Conservation (phyloP, 179 eudicot genomes). For the Actinidia chinensis region DNA sequence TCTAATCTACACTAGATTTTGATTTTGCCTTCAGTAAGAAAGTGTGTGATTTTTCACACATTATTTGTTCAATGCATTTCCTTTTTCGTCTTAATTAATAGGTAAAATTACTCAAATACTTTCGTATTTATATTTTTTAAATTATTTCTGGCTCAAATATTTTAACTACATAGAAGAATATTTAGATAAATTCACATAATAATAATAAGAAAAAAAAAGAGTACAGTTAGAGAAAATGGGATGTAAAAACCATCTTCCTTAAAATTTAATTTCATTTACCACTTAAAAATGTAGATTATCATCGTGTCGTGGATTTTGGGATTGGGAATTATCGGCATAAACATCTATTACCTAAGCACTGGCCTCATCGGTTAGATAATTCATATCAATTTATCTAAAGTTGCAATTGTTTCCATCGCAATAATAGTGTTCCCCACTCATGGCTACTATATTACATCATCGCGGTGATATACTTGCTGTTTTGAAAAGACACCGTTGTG, state of each 20-base stretch:
- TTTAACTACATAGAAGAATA: no score
- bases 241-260: neutral
- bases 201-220: no score
- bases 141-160: no score
- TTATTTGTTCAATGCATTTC: neutral
- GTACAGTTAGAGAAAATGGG: no score
- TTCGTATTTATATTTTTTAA: no score
- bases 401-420: conserved; percentile 45
- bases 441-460: conserved; percentile 47
- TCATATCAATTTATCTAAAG: conserved; percentile 43
- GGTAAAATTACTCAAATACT: no score
- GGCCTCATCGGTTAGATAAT: conserved; percentile 49
- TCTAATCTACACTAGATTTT: neutral
- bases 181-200: no score
- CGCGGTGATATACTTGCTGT: conserved; percentile 44
- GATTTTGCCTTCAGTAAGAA: no score
- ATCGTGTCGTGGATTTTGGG: conserved; percentile 57
- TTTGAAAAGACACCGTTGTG: conserved; percentile 51
- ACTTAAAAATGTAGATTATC: conserved; percentile 37
- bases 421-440: conserved; percentile 52
- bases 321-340: conserved; percentile 51
- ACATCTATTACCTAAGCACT: conserved; percentile 53
- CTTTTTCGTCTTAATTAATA: neutral
- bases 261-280: neutral
- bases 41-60: neutral